Percentiles rank a stretch among this genome's conserved stretches.
These are phyloP conservation scores for Penicillium turbatum DNA, from an alignment of 495 filamentous ascomycete genomes.

Conservation along the genomic window DNA sequence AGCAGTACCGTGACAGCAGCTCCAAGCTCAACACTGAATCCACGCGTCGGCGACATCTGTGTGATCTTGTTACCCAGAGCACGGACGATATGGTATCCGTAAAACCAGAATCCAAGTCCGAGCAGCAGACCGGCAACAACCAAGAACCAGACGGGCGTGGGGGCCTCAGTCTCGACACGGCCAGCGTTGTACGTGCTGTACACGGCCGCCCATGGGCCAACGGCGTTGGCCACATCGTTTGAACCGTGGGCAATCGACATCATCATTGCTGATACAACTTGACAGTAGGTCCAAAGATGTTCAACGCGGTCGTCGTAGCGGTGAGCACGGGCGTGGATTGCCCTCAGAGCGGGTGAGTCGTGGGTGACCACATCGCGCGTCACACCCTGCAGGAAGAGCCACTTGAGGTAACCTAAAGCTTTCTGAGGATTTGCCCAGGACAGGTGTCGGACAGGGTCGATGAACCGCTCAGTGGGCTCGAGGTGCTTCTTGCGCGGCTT, in stretches of 20 bases:
- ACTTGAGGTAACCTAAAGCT: slow-evolving; percentile 41
- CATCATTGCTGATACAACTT: slow-evolving; percentile 63
- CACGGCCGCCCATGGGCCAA: slow-evolving; percentile 63
- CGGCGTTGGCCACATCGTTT: slow-evolving; percentile 70
- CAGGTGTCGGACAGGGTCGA: slow-evolving; percentile 29
- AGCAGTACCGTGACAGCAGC: slow-evolving; percentile 64
- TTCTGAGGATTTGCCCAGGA: slow-evolving; percentile 32
- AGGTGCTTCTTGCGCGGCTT: slow-evolving; percentile 20
- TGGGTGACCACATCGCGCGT: slow-evolving; percentile 55
- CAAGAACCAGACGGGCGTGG: slow-evolving; percentile 65
- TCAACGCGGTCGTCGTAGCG: slow-evolving; percentile 69
- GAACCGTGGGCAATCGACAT: slow-evolving; percentile 71
- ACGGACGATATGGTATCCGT: slow-evolving; percentile 68
- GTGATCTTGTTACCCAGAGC: slow-evolving; percentile 68
- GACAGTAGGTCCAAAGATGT: slow-evolving; percentile 66
- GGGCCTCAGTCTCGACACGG: slow-evolving; percentile 38
- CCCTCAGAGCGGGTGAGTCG: slow-evolving; percentile 42
- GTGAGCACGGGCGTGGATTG: slow-evolving; percentile 55
- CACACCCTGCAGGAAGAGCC: slow-evolving; percentile 53
- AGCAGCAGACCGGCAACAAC: slow-evolving; percentile 54
- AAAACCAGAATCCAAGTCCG: slow-evolving; percentile 63
- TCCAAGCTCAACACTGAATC: slow-evolving; percentile 66
- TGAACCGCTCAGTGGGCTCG: slow-evolving; percentile 33
- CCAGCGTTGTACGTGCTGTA: slow-evolving; percentile 53
- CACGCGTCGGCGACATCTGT: slow-evolving; percentile 61